Percentiles rank a stretch among this genome's conserved stretches.
Evolutionary conservation across 2,329 filamentous ascomycete species (phyloP).

Genomic region (Cladosporium cucumerinum): DNA sequence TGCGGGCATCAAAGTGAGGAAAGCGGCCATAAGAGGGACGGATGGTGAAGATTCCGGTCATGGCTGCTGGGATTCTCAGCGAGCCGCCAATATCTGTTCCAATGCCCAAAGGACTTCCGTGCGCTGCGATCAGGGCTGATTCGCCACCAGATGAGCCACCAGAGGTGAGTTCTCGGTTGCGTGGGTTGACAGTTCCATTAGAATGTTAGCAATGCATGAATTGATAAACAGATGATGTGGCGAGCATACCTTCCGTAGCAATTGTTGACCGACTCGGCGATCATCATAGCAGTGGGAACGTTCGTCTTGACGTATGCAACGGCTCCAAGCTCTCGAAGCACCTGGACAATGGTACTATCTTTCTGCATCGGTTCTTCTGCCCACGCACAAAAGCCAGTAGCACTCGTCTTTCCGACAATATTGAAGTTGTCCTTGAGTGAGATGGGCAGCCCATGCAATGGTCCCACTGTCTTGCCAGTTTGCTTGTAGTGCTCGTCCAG

Average conservation of each 20-base stretch:
- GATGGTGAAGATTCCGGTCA: conserved; percentile 57
- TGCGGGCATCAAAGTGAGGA: conserved; percentile 52
- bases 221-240: not conserved
- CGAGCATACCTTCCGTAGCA: conserved; percentile 53
- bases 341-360: conserved; percentile 56
- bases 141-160: conserved; percentile 68
- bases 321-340: conserved; percentile 59
- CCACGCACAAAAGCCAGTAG: conserved; percentile 62
- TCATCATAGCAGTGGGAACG: conserved; percentile 67
- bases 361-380: conserved; percentile 56
- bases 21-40: conserved; percentile 59
- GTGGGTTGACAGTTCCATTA: conserved; percentile 51
- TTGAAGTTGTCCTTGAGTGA: conserved; percentile 72
- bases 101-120: conserved; percentile 59
- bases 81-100: conserved; percentile 63
- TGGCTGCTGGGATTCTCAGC: conserved; percentile 55
- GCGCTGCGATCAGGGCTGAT: conserved; percentile 58
- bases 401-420: conserved; percentile 57
- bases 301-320: conserved; percentile 70
- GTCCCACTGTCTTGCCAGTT: conserved; percentile 52
- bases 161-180: conserved; percentile 56
- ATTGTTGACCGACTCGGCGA: conserved; percentile 64
- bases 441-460: conserved; percentile 64
- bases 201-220: not conserved
- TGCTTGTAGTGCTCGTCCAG: conserved; percentile 51